Base-by-base conservation (phyloP, 78 protist genomes). In the Salpingoeca rosetta region DNA sequence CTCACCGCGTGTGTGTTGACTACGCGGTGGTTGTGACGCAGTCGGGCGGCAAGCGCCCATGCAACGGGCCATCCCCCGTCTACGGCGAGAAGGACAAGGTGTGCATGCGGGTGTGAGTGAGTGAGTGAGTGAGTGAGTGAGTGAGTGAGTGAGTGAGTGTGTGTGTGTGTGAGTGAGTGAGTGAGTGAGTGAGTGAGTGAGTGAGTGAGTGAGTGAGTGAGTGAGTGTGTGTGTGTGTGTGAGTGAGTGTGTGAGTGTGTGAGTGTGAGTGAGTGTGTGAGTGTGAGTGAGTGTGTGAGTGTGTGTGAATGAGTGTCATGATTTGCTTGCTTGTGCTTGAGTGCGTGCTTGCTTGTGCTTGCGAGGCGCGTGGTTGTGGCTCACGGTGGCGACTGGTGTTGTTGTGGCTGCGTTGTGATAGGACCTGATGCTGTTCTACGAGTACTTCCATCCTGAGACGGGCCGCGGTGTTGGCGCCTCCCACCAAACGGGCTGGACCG, bases 401-500 rank as follows among this genome's bases (percentile, higher is more conserved):
- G n/a, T n/a, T n/a, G n/a, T n/a, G n/a, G n/a, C n/a, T n/a, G n/a
- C n/a, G n/a, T n/a, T n/a, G n/a, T n/a, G n/a, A n/a, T n/a, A n/a
- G 45, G 85, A 93, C 75, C 65, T 81, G 40, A 38, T 88, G 0
- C 80, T 90, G 45, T 93, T 90, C 87, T 28, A 90, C 81, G 96
- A 51, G 65, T 51, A 41, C 84, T 86, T 90, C 65, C 80, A 91
- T 76, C 91, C 91, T 22, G 93, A 90, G 41, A 80, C 36, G 28
- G 96, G 92, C 31, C 73, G 57, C 22, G 96, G 96, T 36, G 12
- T 90, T 7, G 96, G 96, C 12, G 96, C 96, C 37, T 42, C 44
- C 56, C 96, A 93, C 79, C 96, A 93, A 76, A 90, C 94, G 57
- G 96, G 94, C 75, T 91, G 94, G 96, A 91, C 96, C 28, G 89